Evolutionary conservation across 495 filamentous ascomycete species (phyloP), one percentile per base, ranked within the genome.

Genomic region (Trichoderma reesei): DNA sequence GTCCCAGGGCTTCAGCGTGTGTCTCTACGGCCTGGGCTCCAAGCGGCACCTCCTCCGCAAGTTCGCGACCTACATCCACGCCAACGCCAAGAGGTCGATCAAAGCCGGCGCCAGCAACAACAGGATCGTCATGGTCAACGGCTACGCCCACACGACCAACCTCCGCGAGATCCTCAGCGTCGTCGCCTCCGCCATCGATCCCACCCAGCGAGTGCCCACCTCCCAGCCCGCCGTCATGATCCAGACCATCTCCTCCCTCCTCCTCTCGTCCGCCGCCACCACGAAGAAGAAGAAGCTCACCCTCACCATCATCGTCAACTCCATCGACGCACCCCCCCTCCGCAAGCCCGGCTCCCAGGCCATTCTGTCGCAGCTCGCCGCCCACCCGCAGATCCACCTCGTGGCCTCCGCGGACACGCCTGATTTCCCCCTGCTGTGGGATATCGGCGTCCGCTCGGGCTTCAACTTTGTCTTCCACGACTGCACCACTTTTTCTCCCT

Each of bases 401-500:
- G 76, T 95, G 18, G 87, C 88, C 67, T 94, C 91, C 1, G 86
- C 88, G 60, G 91, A 97, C 75, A 91, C 90, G 3, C 91, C 92
- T 38, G 88, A 88, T 64, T 95, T 96, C 69, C 80, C 89, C 3
- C 77, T 96, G 0, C 85, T 98, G 66, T 98, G 95, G 95, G 91
- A 96, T 72, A 85, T 87, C 64, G 86, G 84, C 64, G 79, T 92
- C 14, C 86, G 86, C 39, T 86, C 88, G 1, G 84, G 88, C 33
- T 89, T 90, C 74, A 89, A 90, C 68, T 92, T 95, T 66, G 78
- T 91, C 18, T 96, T 92, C 78, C 94, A 98, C 75, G 92, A 97
- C 75, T 87, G 87, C 71, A 98, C 94, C 3, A 98, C 95, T 1
- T 98, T 96, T 68, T 76, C 81, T 0, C 83, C 90, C 0, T 79